Evolutionary conservation across 1,284 basidiomycete species (phyloP), one percentile per base, ranked within the genome.

Genomic region (Ustilago trichophora): DNA sequence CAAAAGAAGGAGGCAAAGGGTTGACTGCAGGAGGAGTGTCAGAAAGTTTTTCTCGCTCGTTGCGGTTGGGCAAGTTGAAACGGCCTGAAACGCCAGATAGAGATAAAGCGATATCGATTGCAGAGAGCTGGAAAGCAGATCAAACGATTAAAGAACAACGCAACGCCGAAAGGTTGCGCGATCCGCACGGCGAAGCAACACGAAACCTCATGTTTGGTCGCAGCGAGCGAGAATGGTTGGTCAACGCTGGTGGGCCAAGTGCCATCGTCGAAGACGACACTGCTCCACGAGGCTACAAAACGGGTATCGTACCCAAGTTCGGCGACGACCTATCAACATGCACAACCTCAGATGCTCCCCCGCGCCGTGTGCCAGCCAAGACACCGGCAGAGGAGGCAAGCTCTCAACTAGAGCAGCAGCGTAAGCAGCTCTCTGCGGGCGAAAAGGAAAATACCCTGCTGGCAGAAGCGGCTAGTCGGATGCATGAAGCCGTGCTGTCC

Each of bases 181-280:
- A 70, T 42, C 46, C 54, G 9, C 45, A 65, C 26, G 62, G 62
- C 8, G 67, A 71, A 32, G 67, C 57, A 8, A 33, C 45, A 0
- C 32, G 67, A 2, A 53, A 22, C 16, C 19, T 71, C 7, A 67
- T 62, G 54, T 71, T 71, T 31, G 67, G 63, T 19, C 42, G 67
- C 6, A 26, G 38, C 16, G 67, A 71, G 38, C 29, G 67, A 11
- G 67, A 71, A 36, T 71, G 67, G 67, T 26, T 71, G 10, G 48
- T 55, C 29, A 71, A 71, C 12, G 63, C 62, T 6, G 57, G 57
- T 13, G 62, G 60, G 2, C 26, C 48, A 0, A 10, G 9, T 12
- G 56, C 47, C 8, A 45, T 56, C 11, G 4, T 40, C 8, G 33
- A 47, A 11, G 46, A 47, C 18, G 25, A 33, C 0, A 1, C 16